Evolutionary conservation across 768 basidiomycete species (phyloP), one percentile per base, ranked within the genome.

Genomic region (Boletus rufocinnamomeus): DNA sequence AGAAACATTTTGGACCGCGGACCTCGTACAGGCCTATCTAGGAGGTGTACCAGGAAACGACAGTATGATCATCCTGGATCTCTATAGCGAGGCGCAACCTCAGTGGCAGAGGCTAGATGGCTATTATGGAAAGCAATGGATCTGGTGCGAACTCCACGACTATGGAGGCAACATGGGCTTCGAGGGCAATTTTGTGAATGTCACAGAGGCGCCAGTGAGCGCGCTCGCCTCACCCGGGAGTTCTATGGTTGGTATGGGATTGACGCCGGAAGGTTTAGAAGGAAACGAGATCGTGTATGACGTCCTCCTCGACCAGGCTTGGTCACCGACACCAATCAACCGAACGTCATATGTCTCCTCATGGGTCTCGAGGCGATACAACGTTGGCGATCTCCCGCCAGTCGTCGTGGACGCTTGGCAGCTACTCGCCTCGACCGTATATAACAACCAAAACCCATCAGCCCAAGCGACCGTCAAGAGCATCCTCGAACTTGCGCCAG

Each of bases 261-360:
- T 77, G 57, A 74, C 76, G 2, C 75, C 72, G 50, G 76, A 78
- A 48, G 76, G 77, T 6, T 69, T 75, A 48, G 77, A 78, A 54
- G 77, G 77, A n/a, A 78, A 78, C 58, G 77, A 77, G 69, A 73
- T 78, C 40, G 66, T 77, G n/a, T 77, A 78, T 48, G 74, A 77
- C 50, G 59, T 78, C 27, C 66, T 78, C 4, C 70, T 78, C 40
- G 76, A 77, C 62, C 77, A 77, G 52, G 77, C 76, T 1, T 78
- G 77, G 77, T 77, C 74, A 4, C 50, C 71, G 2, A 66, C 67
- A 1, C 62, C 74, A 4, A 64, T 78, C 47, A 61, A 74, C 55
- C 68, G 71, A 59, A 60, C 69, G 2, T 50, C 61, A 4, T 77
- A 76, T 49, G 66, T 75, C 25, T 59, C 66, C 32, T 60, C 68